Conservation (phyloP, 1,284 basidiomycete species). For the Xerocomus amazonicus region DNA sequence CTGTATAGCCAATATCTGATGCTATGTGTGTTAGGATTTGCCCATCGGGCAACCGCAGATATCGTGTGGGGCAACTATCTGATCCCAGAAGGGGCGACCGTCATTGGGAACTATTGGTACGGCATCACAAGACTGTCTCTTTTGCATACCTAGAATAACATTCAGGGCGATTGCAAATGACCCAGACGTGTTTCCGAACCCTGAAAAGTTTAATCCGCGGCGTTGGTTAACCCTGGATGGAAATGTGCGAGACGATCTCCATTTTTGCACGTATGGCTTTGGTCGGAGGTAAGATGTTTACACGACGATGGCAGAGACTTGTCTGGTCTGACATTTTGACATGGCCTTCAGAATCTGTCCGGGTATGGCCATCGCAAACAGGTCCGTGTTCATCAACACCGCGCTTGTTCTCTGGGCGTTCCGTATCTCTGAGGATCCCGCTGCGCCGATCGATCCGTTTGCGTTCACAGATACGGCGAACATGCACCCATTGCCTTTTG, state of each 20-base stretch:
- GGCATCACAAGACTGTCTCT: background rate
- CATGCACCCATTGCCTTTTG: slow-evolving; percentile 15
- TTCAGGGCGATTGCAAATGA: slow-evolving; percentile 51
- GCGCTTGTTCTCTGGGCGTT: slow-evolving; percentile 29
- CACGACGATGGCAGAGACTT: too few species aligned
- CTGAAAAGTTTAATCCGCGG: slow-evolving; percentile 54
- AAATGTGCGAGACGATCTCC: slow-evolving; percentile 46
- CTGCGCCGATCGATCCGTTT: slow-evolving; percentile 19
- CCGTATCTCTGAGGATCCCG: slow-evolving; percentile 19
- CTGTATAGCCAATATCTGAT: background rate
- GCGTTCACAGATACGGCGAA: slow-evolving; percentile 19
- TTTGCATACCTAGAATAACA: background rate
- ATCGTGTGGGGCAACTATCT: slow-evolving; percentile 53
- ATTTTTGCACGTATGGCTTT: slow-evolving; percentile 56
- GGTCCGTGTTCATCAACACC: slow-evolving; percentile 25
- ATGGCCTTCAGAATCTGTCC: slow-evolving; percentile 21
- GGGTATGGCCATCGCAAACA: slow-evolving; percentile 26
- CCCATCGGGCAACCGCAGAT: slow-evolving; percentile 55
- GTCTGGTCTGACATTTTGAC: too few species aligned
- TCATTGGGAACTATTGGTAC: slow-evolving; percentile 59
- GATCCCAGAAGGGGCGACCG: slow-evolving; percentile 55
- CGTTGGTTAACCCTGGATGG: slow-evolving; percentile 55
- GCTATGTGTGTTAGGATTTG: slow-evolving; percentile 37
- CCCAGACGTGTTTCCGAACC: slow-evolving; percentile 54
- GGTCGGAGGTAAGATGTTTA: slow-evolving; percentile 43